Evolutionary conservation across 441 rosid genomes (phyloP).

Genomic region (Adansonia rubrostipa): DNA sequence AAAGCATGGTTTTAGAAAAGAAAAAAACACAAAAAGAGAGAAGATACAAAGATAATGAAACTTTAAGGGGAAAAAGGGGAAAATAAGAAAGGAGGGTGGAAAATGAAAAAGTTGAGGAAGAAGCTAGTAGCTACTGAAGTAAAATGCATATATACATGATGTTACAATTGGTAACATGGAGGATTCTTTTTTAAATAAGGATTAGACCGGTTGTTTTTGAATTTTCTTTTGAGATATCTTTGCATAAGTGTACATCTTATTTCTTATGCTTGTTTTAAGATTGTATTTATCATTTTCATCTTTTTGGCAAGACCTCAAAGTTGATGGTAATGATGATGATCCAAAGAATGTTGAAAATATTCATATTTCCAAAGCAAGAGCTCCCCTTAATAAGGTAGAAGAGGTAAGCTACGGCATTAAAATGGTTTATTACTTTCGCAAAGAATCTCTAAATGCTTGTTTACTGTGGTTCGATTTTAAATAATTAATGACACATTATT

Average conservation of each 20-base stretch:
- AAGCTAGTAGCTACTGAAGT: conserved; percentile 41
- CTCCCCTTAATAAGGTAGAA: conserved; percentile 36
- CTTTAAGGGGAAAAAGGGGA: no score
- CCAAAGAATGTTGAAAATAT: conserved; percentile 40
- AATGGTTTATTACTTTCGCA: conserved; percentile 10
- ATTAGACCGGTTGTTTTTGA: conserved; percentile 25
- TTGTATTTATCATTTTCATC: not conserved
- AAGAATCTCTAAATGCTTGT: conserved; percentile 7
- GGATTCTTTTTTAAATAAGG: conserved; percentile 64
- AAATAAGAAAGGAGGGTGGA: conserved; percentile 38
- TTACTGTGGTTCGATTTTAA: not conserved
- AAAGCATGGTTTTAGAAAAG: conserved; percentile 66
- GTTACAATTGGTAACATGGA: conserved; percentile 58
- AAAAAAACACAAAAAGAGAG: conserved; percentile 63
- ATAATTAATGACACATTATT: conserved; percentile 10
- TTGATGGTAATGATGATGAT: conserved; percentile 30
- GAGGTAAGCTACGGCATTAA: conserved; percentile 45
- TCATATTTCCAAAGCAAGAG: conserved; percentile 37
- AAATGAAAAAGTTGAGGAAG: conserved; percentile 38
- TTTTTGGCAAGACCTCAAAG: conserved; percentile 33
- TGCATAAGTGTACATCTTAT: not conserved
- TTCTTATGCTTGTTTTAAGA: not conserved
- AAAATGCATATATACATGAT: conserved; percentile 31
- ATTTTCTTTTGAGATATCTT: not conserved
- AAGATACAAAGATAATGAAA: no score